Conservation (phyloP, 805 yeast species). For the Wickerhamomyces ciferrii region DNA sequence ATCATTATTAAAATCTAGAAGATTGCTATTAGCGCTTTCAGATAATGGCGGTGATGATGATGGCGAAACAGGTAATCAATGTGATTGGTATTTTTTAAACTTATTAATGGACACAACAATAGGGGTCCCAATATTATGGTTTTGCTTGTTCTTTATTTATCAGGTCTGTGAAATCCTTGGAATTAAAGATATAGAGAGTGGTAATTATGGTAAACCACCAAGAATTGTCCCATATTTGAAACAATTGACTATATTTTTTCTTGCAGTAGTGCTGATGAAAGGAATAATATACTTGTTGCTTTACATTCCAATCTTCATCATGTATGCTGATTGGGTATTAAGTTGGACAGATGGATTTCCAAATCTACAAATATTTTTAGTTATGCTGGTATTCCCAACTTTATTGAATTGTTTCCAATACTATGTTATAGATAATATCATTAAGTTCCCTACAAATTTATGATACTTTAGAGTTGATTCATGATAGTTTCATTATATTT, state of each 20-base stretch:
- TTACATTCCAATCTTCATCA: slow-evolving; percentile 62
- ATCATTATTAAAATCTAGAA: slow-evolving; percentile 49
- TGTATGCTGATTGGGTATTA: slow-evolving; percentile 65
- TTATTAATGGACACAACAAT: slow-evolving; percentile 87
- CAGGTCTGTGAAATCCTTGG: slow-evolving; percentile 25
- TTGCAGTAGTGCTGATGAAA: slow-evolving; percentile 63
- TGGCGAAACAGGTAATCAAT: slow-evolving; percentile 58
- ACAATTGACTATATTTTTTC: slow-evolving; percentile 65
- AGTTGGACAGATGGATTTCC: slow-evolving; percentile 84
- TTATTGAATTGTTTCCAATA: slow-evolving; percentile 72
- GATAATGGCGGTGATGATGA: slow-evolving; percentile 12
- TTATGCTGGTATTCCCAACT: slow-evolving; percentile 77
- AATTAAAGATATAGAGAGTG: slow-evolving; percentile 41
- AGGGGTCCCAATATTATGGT: slow-evolving; percentile 82
- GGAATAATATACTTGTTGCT: slow-evolving; percentile 50
- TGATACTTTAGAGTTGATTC: not conserved
- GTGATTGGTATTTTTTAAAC: slow-evolving; percentile 93
- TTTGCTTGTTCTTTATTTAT: slow-evolving; percentile 46
- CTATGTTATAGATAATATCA: slow-evolving; percentile 66
- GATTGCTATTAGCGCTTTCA: slow-evolving; percentile 5
- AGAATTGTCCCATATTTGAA: slow-evolving; percentile 58
- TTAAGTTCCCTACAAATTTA: slow-evolving; percentile 42
- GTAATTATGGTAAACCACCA: slow-evolving; percentile 58
- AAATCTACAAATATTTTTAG: slow-evolving; percentile 78
- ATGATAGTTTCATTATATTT: not conserved